phyloP scores from a whole-genome alignment of 331 rosid species.

The Rhamnella rubrinervis region DNA sequence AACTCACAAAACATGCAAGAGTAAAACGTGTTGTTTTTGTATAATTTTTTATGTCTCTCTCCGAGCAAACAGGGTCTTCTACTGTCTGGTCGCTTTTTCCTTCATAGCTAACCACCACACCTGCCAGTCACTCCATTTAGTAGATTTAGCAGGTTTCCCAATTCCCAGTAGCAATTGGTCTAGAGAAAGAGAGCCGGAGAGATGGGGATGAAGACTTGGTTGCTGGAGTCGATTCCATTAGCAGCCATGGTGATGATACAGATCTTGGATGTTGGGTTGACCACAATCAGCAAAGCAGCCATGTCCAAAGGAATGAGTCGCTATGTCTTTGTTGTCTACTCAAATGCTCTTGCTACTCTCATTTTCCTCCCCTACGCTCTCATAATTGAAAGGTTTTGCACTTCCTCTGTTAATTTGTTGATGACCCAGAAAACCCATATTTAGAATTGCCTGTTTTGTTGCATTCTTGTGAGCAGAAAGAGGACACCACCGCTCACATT shows the following conservation, averaged over 20 bases:
- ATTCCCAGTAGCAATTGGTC: no score
- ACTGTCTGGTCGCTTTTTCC: no score
- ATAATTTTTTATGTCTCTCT: no score
- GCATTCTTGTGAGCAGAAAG: conserved; percentile 29
- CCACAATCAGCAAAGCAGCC: conserved; percentile 59
- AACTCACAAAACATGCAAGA: no score
- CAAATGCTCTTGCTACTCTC: conserved; percentile 61
- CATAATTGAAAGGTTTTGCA: conserved; percentile 39
- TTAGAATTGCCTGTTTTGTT: background rate
- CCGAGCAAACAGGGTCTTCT: no score
- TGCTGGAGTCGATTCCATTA: conserved; percentile 37
- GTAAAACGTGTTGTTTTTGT: no score
- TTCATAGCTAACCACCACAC: no score
- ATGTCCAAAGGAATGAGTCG: conserved; percentile 70
- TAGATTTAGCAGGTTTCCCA: no score
- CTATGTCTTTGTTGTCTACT: conserved; percentile 59
- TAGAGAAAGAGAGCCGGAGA: background rate
- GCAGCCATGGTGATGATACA: conserved; percentile 56
- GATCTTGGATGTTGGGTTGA: conserved; percentile 48
- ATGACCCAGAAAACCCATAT: background rate
- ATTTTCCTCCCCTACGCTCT: conserved; percentile 53
- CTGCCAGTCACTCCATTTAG: no score
- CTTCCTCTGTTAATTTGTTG: background rate
- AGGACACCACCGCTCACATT: conserved; percentile 44
- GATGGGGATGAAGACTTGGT: conserved; percentile 17